Percentiles rank a stretch among this genome's conserved stretches.
phyloP scores from a whole-genome alignment of 805 yeast species.

The Wickerhamiella kurtzmanii region DNA sequence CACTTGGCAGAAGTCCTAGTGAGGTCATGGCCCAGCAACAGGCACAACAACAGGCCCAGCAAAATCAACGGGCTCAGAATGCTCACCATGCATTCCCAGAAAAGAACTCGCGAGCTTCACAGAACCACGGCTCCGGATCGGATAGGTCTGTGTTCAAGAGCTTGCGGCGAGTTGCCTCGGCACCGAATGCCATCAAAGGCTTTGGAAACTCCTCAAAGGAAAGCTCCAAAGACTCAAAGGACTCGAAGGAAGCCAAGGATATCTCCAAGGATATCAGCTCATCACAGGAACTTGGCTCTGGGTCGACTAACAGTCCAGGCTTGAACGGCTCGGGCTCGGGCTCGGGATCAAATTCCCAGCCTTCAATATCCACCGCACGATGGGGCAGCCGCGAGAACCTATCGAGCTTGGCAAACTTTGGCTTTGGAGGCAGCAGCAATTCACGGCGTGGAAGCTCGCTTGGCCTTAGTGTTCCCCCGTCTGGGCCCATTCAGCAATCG shows the following conservation, averaged over 20 bases:
- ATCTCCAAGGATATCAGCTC: background rate
- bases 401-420: background rate
- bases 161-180: slow-evolving; percentile 64
- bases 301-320: too few relatives aligned
- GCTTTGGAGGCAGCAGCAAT: background rate
- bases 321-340: background rate
- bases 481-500: background rate
- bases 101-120: too few relatives aligned
- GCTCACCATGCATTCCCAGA: background rate
- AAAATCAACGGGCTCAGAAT: background rate
- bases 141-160: slow-evolving; percentile 17
- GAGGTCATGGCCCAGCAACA: slow-evolving; percentile 1
- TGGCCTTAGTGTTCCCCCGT: background rate
- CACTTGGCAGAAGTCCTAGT: background rate
- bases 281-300: too few relatives aligned
- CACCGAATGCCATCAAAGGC: slow-evolving; percentile 48
- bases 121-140: background rate
- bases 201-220: background rate
- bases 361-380: background rate
- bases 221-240: too few relatives aligned
- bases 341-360: too few relatives aligned
- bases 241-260: background rate
- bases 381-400: background rate
- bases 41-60: slow-evolving; percentile 3
- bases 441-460: background rate